Evolutionary conservation across 208 protist species (phyloP).

Genomic region (Trypanosoma avium): DNA sequence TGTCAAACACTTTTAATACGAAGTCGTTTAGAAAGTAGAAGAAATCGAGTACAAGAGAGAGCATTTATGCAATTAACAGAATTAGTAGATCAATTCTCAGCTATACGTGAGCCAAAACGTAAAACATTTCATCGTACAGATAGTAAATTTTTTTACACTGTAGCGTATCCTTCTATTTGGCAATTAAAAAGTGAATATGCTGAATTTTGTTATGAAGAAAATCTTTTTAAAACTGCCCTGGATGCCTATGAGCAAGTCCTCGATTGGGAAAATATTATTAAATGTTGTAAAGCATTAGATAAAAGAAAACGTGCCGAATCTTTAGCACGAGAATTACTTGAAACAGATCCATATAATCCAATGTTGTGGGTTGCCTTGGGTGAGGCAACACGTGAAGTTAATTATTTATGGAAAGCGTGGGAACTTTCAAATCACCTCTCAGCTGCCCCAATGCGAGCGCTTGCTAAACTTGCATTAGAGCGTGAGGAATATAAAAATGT

Average conservation of each 20-base stretch:
- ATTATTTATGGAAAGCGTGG: slow-evolving; percentile 89
- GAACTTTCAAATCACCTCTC: slow-evolving; percentile 81
- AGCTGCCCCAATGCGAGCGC: slow-evolving; percentile 84
- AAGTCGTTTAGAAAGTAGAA: slow-evolving; percentile 69
- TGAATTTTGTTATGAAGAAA: slow-evolving; percentile 83
- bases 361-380: slow-evolving; percentile 90
- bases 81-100: slow-evolving; percentile 81
- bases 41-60: slow-evolving; percentile 81
- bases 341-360: slow-evolving; percentile 80
- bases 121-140: slow-evolving; percentile 45
- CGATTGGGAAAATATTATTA: slow-evolving; percentile 89
- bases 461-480: slow-evolving; percentile 82
- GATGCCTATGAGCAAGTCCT: slow-evolving; percentile 86
- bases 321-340: slow-evolving; percentile 81
- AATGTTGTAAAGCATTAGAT: slow-evolving; percentile 89
- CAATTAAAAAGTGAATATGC: slow-evolving; percentile 82
- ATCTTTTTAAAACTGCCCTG: slow-evolving; percentile 82
- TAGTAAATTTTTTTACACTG: slow-evolving; percentile 81
- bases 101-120: slow-evolving; percentile 52
- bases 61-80: slow-evolving; percentile 90
- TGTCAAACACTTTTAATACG: slow-evolving; percentile 73
- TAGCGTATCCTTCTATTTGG: slow-evolving; percentile 83
- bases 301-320: slow-evolving; percentile 83
- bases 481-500: slow-evolving; percentile 86
- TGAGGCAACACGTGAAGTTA: slow-evolving; percentile 84